phyloP scores from a whole-genome alignment of 345 rosid genomes.

The Psidium friedrichsthalianum region DNA sequence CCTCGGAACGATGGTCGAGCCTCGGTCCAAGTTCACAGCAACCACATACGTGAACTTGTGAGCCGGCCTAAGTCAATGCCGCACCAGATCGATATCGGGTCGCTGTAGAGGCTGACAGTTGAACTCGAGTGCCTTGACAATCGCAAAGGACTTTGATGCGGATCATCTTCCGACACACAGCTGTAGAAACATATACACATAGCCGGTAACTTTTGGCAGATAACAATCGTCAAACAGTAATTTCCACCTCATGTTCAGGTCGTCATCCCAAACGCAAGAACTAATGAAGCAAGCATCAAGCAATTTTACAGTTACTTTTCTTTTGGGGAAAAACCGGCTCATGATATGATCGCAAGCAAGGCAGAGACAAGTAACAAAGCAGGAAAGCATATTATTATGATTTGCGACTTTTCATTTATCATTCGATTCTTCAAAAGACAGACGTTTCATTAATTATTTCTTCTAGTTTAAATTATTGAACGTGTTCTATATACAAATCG shows the following conservation, averaged over 20 bases:
- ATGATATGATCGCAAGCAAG: neutral
- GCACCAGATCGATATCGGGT: neutral
- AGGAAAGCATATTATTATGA: neutral
- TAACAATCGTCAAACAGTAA: neutral
- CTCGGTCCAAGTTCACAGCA: neutral
- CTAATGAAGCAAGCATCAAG: neutral
- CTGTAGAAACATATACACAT: neutral
- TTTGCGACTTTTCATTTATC: neutral
- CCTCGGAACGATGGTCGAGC: neutral
- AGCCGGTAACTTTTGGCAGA: neutral
- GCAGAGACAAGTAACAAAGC: neutral
- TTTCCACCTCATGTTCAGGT: neutral
- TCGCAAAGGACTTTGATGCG: neutral
- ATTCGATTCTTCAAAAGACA: neutral
- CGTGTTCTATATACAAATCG: fast-evolving
- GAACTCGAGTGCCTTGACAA: neutral
- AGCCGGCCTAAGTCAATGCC: neutral
- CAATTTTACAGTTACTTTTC: neutral
- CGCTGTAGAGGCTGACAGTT: neutral
- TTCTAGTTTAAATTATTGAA: neutral
- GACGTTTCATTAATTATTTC: neutral
- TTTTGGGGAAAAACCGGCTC: neutral
- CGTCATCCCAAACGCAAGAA: neutral
- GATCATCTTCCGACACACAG: neutral
- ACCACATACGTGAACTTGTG: neutral